Base-by-base conservation (phyloP, 176 grass and related monocot species). In the Ananas comosus region DNA sequence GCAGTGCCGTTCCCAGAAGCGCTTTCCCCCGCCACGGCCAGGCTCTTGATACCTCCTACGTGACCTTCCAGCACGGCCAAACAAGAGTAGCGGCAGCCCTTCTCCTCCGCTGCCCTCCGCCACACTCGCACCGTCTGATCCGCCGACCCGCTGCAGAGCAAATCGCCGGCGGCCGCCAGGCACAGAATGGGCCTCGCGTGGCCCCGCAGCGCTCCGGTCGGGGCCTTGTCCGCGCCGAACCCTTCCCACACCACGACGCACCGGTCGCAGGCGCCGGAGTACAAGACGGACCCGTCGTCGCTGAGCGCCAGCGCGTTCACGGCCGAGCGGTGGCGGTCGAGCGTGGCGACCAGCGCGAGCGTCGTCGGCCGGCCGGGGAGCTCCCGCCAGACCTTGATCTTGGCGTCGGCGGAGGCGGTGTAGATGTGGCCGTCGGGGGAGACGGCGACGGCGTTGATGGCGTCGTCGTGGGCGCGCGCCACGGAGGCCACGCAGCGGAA, bases 61-160 rank as follows among this genome's bases (percentile, higher is more conserved):
- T 96, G 91, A 18, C 88, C 85, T 53, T 81, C 82, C 29, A 96
- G 63, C 56, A 91, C 80, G 11, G 85, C 87, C 74, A 85, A 70
- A 52, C 85, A 91, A 9, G 58, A 33, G 79, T 96, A 88, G n/a
- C 49, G 23, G n/a, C 17, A 70, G 4, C 18, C 72, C 16, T 56
- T 48, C n/a, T 53, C 10, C n/a, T n/a, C 73, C 9, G 21, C 70
- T 63, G 65, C 79, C 8, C 73, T 64, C 59, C 74, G 85, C 87
- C 91, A 96, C 19, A 91, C 64, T 61, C 87, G 78, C 82, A 91
- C 84, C 5, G 77, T 96, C 71, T 53, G 72, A 66, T 96, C 91
- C 3, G 87, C 87, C 23, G 87, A 91, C 0, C 87, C 91, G 9
- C 91, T 91, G 76, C 87, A 91, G 51, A 88, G 73, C 50, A 91